Evolutionary conservation across 2,329 filamentous ascomycete genomes (phyloP).

Genomic region (Arthrobotrys musiformis): DNA sequence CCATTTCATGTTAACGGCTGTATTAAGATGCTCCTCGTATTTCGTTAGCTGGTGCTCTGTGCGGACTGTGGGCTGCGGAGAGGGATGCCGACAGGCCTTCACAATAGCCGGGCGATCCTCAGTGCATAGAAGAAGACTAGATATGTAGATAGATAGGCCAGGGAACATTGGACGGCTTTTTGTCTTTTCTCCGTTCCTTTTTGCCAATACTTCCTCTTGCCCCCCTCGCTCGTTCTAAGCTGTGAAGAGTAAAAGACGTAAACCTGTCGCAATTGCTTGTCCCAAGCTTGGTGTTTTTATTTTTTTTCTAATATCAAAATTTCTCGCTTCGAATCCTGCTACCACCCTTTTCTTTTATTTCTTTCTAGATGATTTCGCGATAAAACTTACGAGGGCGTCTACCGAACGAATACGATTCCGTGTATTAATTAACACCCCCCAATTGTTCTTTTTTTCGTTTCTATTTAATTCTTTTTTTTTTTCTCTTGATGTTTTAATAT

Average conservation of each 20-base stretch:
- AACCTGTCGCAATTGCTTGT: conserved; percentile 37
- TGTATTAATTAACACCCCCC: neutral
- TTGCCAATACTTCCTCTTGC: conserved; percentile 23
- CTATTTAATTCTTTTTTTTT: neutral
- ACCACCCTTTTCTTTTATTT: conserved; percentile 15
- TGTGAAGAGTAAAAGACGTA: conserved; percentile 18
- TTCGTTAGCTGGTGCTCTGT: conserved; percentile 24
- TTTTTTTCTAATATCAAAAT: conserved; percentile 15
- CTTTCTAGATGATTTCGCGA: conserved; percentile 17
- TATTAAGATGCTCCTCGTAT: conserved; percentile 54
- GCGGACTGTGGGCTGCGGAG: conserved; percentile 37
- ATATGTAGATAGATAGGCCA: conserved; percentile 10
- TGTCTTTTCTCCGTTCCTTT: neutral
- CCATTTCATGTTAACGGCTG: conserved; percentile 42
- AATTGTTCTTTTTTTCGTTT: neutral
- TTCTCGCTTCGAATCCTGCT: conserved; percentile 39
- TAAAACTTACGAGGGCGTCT: neutral
- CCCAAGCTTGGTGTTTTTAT: conserved; percentile 23
- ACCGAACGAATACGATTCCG: conserved; percentile 2
- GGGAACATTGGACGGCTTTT: conserved; percentile 18
- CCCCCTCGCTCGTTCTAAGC: conserved; percentile 14
- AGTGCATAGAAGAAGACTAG: neutral
- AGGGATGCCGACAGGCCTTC: conserved; percentile 51
- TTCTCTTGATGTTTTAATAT: neutral
- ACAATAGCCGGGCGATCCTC: conserved; percentile 50